Base-by-base conservation (phyloP, 306 rosid species). In the Arachis stenosperma region DNA sequence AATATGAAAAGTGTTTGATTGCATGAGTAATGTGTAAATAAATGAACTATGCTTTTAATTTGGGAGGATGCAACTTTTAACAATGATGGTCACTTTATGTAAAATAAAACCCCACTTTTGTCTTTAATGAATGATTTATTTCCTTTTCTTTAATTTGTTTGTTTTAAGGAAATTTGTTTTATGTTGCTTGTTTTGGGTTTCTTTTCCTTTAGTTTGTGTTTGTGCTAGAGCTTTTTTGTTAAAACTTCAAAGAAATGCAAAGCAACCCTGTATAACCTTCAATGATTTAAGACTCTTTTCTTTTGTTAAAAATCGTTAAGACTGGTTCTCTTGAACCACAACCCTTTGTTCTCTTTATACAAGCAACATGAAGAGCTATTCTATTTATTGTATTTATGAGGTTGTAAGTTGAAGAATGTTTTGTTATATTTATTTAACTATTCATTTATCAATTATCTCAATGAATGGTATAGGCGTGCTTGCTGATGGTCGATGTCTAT, bases 401-500 rank as follows among this genome's bases (percentile, higher is more conserved):
- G 29, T 10, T 8, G 42, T 15, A 51, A 52, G 59, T 14, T 17
- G 44, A 37, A 56, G 10, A 56, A 13, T 29, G 48, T 54, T 54
- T n/a, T 6, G 13, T 39, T 27, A 56, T 17, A 6, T 17, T 3
- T 52, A 11, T 11, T 0, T 27, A 6, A 63, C n/a, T 36, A 64
- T 70, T 70, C 14, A 53, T 53, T 61, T 54, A 6, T 61, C 15
- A 44, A 53, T 61, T 61, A 6, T 40, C 8, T 61, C 64, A 17
- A 27, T 76, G 70, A 42, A 53, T 68, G 72, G 7, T 81, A 30
- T 80, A 93, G 97, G 97, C 33, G 97, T 93, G 59, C 85, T 73
- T 59, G 94, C 97, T 6, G 98, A 93, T 80, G 98, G 98, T 17
- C 82, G 98, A 42, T 93, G 98, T 77, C 64, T 93, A 50, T 93